A percentile compares a stretch with the other conserved stretches of the same genome.
Evolutionary conservation across 495 filamentous ascomycete species (phyloP).

Genomic region (Bacidia gigantensis): DNA sequence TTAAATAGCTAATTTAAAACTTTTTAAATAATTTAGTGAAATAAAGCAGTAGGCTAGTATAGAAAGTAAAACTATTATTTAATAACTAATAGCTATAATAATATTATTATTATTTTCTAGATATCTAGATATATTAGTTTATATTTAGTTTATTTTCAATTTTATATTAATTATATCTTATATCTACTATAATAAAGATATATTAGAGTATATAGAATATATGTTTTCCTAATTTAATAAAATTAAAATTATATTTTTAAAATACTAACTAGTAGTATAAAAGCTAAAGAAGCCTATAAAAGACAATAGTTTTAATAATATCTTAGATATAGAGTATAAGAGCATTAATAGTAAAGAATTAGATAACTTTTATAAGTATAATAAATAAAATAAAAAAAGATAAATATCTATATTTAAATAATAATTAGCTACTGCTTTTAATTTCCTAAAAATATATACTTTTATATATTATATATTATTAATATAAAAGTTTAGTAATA

Average conservation of each 20-base stretch:
- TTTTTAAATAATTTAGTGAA: background rate
- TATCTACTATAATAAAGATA: background rate
- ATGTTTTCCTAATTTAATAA: background rate
- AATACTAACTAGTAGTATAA: too few relatives aligned
- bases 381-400: background rate
- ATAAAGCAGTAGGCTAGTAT: background rate
- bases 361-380: too few relatives aligned
- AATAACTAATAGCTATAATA: background rate
- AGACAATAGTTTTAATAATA: too few relatives aligned
- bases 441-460: background rate
- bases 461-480: background rate
- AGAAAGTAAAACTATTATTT: constrained; percentile 2
- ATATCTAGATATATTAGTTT: background rate
- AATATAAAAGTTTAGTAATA: background rate
- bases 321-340: too few relatives aligned
- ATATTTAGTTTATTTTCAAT: background rate
- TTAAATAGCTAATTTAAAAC: background rate
- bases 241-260: background rate
- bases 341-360: too few relatives aligned
- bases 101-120: constrained; percentile 2
- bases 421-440: too few relatives aligned
- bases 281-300: too few relatives aligned
- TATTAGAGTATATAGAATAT: background rate
- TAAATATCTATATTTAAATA: too few relatives aligned
- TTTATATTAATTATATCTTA: background rate